These are phyloP conservation scores for Beauveria caledonica DNA, from an alignment of 2,329 filamentous ascomycete species.

Conservation along the genomic window DNA sequence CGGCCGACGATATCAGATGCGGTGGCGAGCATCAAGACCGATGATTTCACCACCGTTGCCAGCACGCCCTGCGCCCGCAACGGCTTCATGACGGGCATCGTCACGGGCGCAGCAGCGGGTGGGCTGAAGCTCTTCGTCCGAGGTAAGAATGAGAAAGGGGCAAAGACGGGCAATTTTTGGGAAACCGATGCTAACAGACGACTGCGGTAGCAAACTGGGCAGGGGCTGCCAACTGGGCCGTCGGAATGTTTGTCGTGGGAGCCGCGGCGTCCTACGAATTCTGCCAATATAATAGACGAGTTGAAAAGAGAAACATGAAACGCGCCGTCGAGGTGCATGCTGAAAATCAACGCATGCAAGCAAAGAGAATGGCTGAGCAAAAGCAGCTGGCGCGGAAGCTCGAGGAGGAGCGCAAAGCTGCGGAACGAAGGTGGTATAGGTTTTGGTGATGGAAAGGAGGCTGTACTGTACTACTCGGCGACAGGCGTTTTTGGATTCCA, in stretches of 20 bases:
- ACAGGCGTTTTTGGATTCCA: not conserved
- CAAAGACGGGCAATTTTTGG: not conserved
- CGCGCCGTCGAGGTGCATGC: constrained; percentile 62
- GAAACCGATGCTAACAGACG: not conserved
- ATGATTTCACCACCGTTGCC: constrained; percentile 66
- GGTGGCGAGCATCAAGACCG: constrained; percentile 55
- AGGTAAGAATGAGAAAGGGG: constrained; percentile 43
- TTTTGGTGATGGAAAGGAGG: constrained; percentile 37
- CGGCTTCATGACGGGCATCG: constrained; percentile 76
- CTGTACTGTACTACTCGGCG: not conserved
- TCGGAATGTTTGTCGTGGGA: constrained; percentile 62
- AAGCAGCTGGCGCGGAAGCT: constrained; percentile 30
- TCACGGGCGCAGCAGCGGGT: constrained; percentile 66
- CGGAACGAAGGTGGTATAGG: constrained; percentile 44
- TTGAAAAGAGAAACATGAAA: constrained; percentile 77
- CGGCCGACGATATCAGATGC: constrained; percentile 46
- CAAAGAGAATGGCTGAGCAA: constrained; percentile 26
- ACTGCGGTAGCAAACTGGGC: constrained; percentile 7
- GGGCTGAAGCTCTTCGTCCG: constrained; percentile 65
- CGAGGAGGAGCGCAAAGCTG: constrained; percentile 26
- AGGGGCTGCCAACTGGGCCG: constrained; percentile 74
- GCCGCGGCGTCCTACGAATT: constrained; percentile 74
- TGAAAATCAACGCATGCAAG: constrained; percentile 43
- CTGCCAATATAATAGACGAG: constrained; percentile 65
- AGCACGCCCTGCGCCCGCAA: constrained; percentile 78